Percentiles rank a stretch among this genome's conserved stretches.
Conservation (phyloP, 805 yeast genomes). For the Candida andamanensis region DNA sequence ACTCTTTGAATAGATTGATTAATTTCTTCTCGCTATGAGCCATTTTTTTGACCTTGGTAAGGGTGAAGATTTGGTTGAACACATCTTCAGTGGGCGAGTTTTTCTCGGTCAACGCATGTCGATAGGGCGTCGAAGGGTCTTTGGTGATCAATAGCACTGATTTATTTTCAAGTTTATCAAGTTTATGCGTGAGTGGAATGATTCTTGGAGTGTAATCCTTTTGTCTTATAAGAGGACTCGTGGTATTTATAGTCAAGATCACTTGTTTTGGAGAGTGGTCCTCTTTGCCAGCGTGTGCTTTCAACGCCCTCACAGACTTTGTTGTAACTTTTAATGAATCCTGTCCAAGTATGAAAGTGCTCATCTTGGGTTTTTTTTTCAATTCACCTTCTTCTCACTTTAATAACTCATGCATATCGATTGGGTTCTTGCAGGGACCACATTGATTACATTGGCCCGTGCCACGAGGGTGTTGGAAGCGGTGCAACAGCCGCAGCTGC, state of each 20-base stretch:
- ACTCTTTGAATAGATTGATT: constrained; percentile 50
- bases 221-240: constrained; percentile 18
- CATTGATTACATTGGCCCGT: too few species aligned
- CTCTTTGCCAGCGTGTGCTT: constrained; percentile 12
- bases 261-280: constrained; percentile 19
- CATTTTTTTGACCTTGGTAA: constrained; percentile 50
- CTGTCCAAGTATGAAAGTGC: constrained; percentile 5
- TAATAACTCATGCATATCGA: too few species aligned
- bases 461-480: too few species aligned
- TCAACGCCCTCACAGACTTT: constrained; percentile 8
- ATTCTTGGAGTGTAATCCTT: constrained; percentile 41
- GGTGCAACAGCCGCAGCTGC: too few species aligned
- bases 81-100: constrained; percentile 54
- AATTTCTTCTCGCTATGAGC: constrained; percentile 40
- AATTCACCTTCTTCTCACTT: too few species aligned
- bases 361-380: too few species aligned
- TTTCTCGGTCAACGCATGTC: constrained; percentile 42
- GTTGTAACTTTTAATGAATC: constrained; percentile 6
- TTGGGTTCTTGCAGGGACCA: too few species aligned
- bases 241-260: constrained; percentile 30
- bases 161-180: constrained; percentile 45
- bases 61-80: constrained; percentile 57
- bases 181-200: constrained; percentile 48
- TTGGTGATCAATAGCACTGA: constrained; percentile 62
- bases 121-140: constrained; percentile 61